Percentiles rank a stretch among this genome's conserved stretches.
Evolutionary conservation across 1,284 basidiomycete species (phyloP).

Genomic region (Ustilago crameri): DNA sequence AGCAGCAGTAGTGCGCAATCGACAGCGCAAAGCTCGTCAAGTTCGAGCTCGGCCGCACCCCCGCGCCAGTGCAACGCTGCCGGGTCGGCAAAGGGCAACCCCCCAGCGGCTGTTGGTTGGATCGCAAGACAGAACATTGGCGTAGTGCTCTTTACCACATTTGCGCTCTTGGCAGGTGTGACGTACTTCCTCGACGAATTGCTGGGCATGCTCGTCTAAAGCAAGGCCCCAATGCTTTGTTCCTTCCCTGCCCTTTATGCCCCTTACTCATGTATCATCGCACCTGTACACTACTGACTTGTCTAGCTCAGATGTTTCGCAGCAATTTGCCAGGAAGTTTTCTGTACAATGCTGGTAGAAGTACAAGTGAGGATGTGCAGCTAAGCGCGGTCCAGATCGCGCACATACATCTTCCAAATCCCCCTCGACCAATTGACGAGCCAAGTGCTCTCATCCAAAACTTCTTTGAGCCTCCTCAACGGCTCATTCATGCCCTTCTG

Average conservation of each 20-base stretch:
- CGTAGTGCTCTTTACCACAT: conserved; percentile 28
- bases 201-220: conserved; percentile 35
- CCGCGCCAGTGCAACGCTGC: conserved; percentile 27
- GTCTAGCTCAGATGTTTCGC: too few species aligned
- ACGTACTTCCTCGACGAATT: conserved; percentile 48
- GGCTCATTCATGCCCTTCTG: conserved; percentile 13
- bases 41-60: conserved; percentile 6
- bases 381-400: conserved; percentile 27
- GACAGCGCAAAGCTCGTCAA: not conserved
- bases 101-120: conserved; percentile 17
- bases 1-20: not conserved
- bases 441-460: conserved; percentile 41
- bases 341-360: conserved; percentile 6
- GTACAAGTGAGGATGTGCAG: not conserved
- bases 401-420: conserved; percentile 43
- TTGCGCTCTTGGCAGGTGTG: conserved; percentile 35
- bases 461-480: conserved; percentile 25
- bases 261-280: too few species aligned
- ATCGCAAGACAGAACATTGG: conserved; percentile 36
- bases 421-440: conserved; percentile 41
- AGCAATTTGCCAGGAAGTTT: too few species aligned
- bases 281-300: too few species aligned
- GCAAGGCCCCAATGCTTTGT: too few species aligned
- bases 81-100: not conserved
- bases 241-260: too few species aligned